These are phyloP conservation scores for Lactuca saligna DNA, from an alignment of 129 eudicot genomes.

Conservation along the genomic window DNA sequence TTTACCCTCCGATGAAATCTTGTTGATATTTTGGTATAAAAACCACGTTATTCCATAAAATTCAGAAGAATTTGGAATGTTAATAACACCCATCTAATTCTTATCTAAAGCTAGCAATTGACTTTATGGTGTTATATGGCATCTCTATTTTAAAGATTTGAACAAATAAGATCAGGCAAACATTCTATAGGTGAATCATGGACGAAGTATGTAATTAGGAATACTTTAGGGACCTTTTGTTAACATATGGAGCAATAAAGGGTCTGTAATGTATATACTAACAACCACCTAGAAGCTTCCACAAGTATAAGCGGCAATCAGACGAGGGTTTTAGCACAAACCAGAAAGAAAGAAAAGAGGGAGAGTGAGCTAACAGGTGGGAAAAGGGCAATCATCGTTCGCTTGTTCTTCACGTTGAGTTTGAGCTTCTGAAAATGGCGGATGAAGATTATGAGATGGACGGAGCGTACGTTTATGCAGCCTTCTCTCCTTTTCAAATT, in stretches of 20 bases:
- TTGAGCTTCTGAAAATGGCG: slow-evolving; percentile 47
- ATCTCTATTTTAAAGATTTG: too few relatives aligned
- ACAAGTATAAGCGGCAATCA: slow-evolving; percentile 9
- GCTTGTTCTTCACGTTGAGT: slow-evolving; percentile 12
- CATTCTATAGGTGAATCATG: too few relatives aligned
- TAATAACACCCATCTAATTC: too few relatives aligned
- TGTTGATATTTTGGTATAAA: too few relatives aligned
- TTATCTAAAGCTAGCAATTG: too few relatives aligned
- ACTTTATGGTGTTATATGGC: too few relatives aligned
- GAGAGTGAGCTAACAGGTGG: not conserved
- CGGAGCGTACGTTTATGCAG: slow-evolving; percentile 49
- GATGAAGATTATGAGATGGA: slow-evolving; percentile 85
- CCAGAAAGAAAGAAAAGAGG: not conserved
- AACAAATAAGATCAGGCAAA: too few relatives aligned
- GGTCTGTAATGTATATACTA: slow-evolving; percentile 4
- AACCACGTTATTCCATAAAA: too few relatives aligned
- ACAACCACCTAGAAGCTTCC: slow-evolving; percentile 19
- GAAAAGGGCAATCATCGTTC: not conserved
- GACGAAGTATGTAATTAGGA: too few relatives aligned
- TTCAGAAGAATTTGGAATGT: too few relatives aligned
- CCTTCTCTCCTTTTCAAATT: not conserved
- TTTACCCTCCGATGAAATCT: too few relatives aligned
- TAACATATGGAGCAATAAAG: not conserved
- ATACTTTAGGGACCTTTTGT: not conserved
- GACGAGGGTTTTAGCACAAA: slow-evolving; percentile 23